A percentile compares a stretch with the other conserved stretches of the same genome.
Conservation (phyloP, 2,329 filamentous ascomycete species). For the Ceratocystis destructans region DNA sequence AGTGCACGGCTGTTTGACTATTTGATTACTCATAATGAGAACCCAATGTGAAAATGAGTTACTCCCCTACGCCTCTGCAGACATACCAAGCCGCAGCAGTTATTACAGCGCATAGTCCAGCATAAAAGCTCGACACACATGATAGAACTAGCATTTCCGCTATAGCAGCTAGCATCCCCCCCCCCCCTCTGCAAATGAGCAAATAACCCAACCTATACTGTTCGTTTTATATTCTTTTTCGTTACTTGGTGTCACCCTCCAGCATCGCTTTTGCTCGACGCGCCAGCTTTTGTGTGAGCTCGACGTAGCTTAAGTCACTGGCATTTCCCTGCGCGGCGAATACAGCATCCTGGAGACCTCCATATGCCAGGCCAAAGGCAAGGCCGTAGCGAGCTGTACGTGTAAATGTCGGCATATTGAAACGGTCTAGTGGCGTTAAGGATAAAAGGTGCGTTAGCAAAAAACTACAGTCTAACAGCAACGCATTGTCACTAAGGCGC, state of each 20-base stretch:
- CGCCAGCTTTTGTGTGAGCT: constrained; percentile 25
- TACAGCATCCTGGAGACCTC: constrained; percentile 64
- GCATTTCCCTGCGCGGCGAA: constrained; percentile 55
- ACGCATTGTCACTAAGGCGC: too few species aligned
- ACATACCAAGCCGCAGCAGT: too few species aligned
- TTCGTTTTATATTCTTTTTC: neutral
- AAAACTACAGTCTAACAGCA: neutral
- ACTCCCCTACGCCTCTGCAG: too few species aligned
- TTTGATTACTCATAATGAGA: too few species aligned
- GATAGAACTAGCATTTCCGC: too few species aligned
- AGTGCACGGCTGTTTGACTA: too few species aligned
- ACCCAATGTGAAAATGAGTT: too few species aligned
- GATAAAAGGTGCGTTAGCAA: neutral
- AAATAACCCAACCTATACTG: neutral
- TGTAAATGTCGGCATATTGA: constrained; percentile 62
- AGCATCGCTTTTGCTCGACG: neutral
- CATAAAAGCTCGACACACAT: too few species aligned
- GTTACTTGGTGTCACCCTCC: neutral
- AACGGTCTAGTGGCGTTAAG: constrained; percentile 44
- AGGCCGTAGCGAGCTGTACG: constrained; percentile 70
- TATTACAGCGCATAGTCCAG: too few species aligned
- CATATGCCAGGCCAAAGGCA: constrained; percentile 64
- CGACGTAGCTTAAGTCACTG: constrained; percentile 51
- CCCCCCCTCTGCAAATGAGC: too few species aligned
- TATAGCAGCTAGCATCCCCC: too few species aligned